Evolutionary conservation across 495 filamentous ascomycete species (phyloP).

Genomic region (Aspergillus sclerotiicarbonarius): DNA sequence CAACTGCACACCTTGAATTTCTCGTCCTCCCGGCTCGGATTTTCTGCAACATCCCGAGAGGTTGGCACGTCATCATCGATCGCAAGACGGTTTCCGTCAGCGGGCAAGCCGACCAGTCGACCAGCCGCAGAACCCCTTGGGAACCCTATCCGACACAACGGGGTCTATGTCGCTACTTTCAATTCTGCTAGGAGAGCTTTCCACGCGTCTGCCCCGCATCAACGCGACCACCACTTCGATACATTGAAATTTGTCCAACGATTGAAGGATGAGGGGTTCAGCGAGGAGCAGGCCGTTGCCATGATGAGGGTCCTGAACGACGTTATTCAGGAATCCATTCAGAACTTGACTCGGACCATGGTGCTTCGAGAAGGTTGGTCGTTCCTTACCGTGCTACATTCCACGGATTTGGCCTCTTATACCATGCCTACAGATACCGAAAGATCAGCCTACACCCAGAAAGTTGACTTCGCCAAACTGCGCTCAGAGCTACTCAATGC

Average conservation of each 20-base stretch:
- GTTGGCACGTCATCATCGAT: slow-evolving; percentile 19
- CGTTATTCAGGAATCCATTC: slow-evolving; percentile 97
- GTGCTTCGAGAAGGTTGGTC: slow-evolving; percentile 80
- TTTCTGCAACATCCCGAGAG: slow-evolving; percentile 24
- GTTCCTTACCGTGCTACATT: neutral
- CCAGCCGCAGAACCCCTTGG: slow-evolving; percentile 21
- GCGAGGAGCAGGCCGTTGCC: slow-evolving; percentile 89
- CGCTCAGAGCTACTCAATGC: slow-evolving; percentile 88
- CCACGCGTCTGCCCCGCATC: slow-evolving; percentile 59
- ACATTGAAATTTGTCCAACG: slow-evolving; percentile 95
- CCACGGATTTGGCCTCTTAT: neutral
- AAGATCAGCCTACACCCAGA: slow-evolving; percentile 88
- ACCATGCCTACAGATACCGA: slow-evolving; percentile 43
- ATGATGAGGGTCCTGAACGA: slow-evolving; percentile 98
- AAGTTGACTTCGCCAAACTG: slow-evolving; percentile 98
- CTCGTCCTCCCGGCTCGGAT: slow-evolving; percentile 19
- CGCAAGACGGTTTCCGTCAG: slow-evolving; percentile 22
- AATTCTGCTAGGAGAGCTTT: slow-evolving; percentile 56
- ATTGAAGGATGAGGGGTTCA: slow-evolving; percentile 87
- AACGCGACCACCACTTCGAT: slow-evolving; percentile 93
- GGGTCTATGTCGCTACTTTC: slow-evolving; percentile 46
- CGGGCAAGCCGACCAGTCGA: slow-evolving; percentile 6
- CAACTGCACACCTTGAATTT: slow-evolving; percentile 20
- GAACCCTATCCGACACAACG: slow-evolving; percentile 44
- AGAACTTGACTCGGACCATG: slow-evolving; percentile 98